A percentile compares a stretch with the other conserved stretches of the same genome.
Evolutionary conservation across 2,329 filamentous ascomycete genomes (phyloP).

Genomic region (Teratosphaeria nubilosa): DNA sequence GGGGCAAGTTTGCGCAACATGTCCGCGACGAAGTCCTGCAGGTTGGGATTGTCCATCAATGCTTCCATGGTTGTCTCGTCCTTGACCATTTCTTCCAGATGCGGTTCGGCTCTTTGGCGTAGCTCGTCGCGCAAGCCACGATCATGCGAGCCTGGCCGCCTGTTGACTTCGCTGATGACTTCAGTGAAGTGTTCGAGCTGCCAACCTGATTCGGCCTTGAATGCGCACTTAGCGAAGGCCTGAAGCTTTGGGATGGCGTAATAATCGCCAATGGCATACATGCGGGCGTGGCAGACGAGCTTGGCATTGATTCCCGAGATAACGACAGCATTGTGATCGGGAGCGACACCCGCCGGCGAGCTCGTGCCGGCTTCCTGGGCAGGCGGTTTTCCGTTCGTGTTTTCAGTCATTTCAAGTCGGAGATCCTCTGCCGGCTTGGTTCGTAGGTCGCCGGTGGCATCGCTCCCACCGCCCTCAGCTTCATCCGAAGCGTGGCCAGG

Average conservation of each 20-base stretch:
- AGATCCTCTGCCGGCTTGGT: background rate
- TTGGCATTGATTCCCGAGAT: slow-evolving; percentile 1
- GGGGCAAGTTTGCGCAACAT: background rate
- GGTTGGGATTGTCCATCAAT: background rate
- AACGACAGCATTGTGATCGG: background rate
- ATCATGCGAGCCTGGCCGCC: background rate
- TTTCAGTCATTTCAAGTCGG: background rate
- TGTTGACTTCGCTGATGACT: slow-evolving; percentile 6
- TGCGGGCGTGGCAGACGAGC: slow-evolving; percentile 6
- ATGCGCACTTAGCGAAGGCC: slow-evolving; percentile 2
- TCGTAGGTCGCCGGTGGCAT: background rate
- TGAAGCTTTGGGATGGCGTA: slow-evolving; percentile 8
- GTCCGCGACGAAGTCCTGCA: background rate
- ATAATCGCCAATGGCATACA: slow-evolving; percentile 11
- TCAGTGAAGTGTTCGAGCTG: slow-evolving; percentile 6
- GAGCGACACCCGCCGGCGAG: background rate
- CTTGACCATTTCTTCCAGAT: background rate
- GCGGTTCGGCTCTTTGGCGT: slow-evolving; percentile 26
- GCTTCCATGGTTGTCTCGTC: slow-evolving; percentile 1
- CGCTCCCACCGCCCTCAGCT: too few relatives aligned
- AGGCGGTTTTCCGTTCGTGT: background rate
- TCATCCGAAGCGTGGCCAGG: too few relatives aligned
- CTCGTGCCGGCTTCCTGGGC: background rate
- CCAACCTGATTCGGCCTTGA: background rate
- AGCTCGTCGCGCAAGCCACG: slow-evolving; percentile 27